These are phyloP conservation scores for Phytophthora crassamura DNA, from an alignment of 352 stramenopile genomes.

Conservation along the genomic window DNA sequence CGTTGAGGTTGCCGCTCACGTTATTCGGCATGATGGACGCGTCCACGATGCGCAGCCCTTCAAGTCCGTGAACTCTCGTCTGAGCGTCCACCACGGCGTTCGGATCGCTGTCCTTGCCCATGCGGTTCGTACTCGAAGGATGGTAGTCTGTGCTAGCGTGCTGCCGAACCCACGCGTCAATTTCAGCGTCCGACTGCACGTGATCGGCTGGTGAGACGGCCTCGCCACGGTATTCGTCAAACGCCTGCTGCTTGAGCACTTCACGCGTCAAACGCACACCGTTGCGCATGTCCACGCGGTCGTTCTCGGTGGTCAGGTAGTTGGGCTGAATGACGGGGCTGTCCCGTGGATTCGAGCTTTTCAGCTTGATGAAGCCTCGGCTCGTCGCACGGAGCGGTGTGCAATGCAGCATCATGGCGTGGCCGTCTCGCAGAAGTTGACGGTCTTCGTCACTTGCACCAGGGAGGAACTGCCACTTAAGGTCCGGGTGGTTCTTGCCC, in stretches of 20 bases:
- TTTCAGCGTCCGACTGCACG: slow-evolving; percentile 63
- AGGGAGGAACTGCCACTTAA: slow-evolving; percentile 89
- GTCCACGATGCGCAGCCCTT: slow-evolving; percentile 89
- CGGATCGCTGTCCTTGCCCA: slow-evolving; percentile 60
- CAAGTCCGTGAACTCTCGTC: slow-evolving; percentile 84
- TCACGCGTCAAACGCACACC: slow-evolving; percentile 77
- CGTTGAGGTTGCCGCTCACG: slow-evolving; percentile 94
- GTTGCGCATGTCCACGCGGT: slow-evolving; percentile 74
- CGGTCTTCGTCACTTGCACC: slow-evolving; percentile 48
- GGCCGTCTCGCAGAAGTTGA: slow-evolving; percentile 34
- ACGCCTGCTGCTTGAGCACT: slow-evolving; percentile 83
- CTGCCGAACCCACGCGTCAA: slow-evolving; percentile 84
- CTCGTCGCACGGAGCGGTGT: slow-evolving; percentile 86
- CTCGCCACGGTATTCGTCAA: slow-evolving; percentile 81
- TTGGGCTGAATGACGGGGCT: slow-evolving; percentile 84
- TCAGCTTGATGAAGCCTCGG: slow-evolving; percentile 76
- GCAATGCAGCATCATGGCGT: slow-evolving; percentile 86
- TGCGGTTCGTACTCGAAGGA: slow-evolving; percentile 86
- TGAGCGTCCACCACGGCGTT: slow-evolving; percentile 87
- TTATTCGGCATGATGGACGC: slow-evolving; percentile 94
- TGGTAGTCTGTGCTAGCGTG: slow-evolving; percentile 86
- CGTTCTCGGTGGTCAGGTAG: slow-evolving; percentile 76
- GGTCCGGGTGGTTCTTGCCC: slow-evolving; percentile 72
- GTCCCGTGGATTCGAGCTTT: slow-evolving; percentile 65
- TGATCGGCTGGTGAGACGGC: slow-evolving; percentile 61